These are phyloP conservation scores for Colletotrichum endophyticum DNA, from an alignment of 2,329 filamentous ascomycete genomes.

Conservation along the genomic window DNA sequence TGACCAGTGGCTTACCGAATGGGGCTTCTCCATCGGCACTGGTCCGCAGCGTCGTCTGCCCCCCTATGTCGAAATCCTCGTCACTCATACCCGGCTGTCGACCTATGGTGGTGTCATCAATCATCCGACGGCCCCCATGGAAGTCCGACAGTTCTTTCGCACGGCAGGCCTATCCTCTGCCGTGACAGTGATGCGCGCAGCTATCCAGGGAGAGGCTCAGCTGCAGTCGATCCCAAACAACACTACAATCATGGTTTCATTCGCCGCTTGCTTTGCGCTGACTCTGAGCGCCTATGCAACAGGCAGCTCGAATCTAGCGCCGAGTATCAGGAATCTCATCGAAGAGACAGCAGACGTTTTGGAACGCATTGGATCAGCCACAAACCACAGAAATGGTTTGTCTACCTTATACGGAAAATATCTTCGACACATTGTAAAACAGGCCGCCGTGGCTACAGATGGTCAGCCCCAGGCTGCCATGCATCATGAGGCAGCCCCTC, in stretches of 20 bases:
- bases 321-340: conserved; percentile 68
- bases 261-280: conserved; percentile 73
- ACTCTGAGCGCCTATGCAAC: conserved; percentile 65
- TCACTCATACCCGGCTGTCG: conserved; percentile 75
- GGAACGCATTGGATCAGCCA: conserved; percentile 70
- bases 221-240: conserved; percentile 81
- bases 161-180: conserved; percentile 74
- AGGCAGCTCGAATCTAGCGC: conserved; percentile 62
- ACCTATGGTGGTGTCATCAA: conserved; percentile 78
- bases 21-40: conserved; percentile 62
- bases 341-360: conserved; percentile 73
- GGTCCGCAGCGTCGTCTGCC: conserved; percentile 64
- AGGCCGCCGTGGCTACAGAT: conserved; percentile 32
- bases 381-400: conserved; percentile 69
- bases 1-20: conserved; percentile 67
- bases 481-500: not conserved
- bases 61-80: conserved; percentile 77
- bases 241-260: conserved; percentile 80
- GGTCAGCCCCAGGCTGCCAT: not conserved
- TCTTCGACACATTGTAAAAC: conserved; percentile 46
- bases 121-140: conserved; percentile 71
- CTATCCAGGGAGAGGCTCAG: conserved; percentile 73
- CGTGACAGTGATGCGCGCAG: conserved; percentile 75
- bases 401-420: conserved; percentile 58
- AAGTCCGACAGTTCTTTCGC: conserved; percentile 76